phyloP scores from a whole-genome alignment of 345 rosid genomes.

The Sapria himalayana region DNA sequence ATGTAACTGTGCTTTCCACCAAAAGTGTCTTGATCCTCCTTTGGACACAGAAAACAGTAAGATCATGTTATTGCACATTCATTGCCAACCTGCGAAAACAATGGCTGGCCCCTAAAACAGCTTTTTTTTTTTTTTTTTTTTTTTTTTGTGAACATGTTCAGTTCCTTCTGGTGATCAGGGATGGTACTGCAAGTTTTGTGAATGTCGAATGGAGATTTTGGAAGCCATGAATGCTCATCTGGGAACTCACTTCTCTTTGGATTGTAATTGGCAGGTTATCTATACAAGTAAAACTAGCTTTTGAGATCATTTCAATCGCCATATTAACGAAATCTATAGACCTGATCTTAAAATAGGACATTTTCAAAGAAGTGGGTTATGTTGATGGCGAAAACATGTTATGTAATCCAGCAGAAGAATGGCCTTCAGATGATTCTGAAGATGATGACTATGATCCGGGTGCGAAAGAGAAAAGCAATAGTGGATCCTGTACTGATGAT shows the following conservation, averaged over 20 bases:
- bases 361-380: constrained; percentile 51
- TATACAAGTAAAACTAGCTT: constrained; percentile 1
- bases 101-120: constrained; percentile 9
- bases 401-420: constrained; percentile 44
- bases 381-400: constrained; percentile 30
- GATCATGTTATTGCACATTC: constrained; percentile 11
- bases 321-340: constrained; percentile 7
- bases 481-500: constrained; percentile 28
- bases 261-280: constrained; percentile 68
- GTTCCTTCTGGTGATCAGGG: constrained; percentile 97
- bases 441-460: constrained; percentile 87
- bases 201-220: constrained; percentile 71
- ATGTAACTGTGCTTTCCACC: constrained; percentile 86
- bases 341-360: constrained; percentile 30
- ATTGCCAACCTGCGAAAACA: constrained; percentile 1
- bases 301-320: constrained; percentile 3
- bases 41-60: constrained; percentile 71
- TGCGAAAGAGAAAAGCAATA: constrained; percentile 25
- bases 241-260: constrained; percentile 47
- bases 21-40: constrained; percentile 85
- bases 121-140: too few species aligned
- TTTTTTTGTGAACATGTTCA: constrained; percentile 14
- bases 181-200: constrained; percentile 90
- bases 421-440: constrained; percentile 98
- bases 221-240: constrained; percentile 87